phyloP scores from a whole-genome alignment of 345 rosid genomes.

The Citrus medica region DNA sequence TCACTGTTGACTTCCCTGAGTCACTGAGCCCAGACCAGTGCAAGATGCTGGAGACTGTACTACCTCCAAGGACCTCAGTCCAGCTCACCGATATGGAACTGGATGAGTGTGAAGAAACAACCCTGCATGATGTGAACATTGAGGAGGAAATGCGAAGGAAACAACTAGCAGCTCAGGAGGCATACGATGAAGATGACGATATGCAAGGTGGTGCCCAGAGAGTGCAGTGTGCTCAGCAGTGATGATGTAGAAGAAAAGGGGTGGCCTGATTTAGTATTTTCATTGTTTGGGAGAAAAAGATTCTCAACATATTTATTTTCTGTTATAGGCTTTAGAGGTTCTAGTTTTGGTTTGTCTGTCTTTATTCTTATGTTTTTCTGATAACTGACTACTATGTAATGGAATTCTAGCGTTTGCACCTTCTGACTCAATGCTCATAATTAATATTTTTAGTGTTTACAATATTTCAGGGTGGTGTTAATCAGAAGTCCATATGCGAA shows the following conservation, averaged over 20 bases:
- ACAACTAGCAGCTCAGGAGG: conserved; percentile 40
- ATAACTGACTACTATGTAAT: neutral
- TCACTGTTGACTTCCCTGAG: conserved; percentile 60
- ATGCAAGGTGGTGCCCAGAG: conserved; percentile 54
- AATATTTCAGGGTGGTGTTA: too few species aligned
- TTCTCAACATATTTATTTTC: conserved; percentile 8
- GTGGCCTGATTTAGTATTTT: neutral
- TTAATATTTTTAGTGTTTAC: neutral
- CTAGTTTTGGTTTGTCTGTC: neutral
- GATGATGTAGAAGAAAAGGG: conserved; percentile 6
- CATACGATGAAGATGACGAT: conserved; percentile 53
- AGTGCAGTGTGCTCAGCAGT: conserved; percentile 67
- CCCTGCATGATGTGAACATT: conserved; percentile 58
- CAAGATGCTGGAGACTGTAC: conserved; percentile 43
- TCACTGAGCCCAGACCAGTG: conserved; percentile 51
- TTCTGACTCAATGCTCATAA: neutral
- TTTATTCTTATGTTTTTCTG: neutral
- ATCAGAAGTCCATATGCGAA: too few species aligned
- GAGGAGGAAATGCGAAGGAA: conserved; percentile 59
- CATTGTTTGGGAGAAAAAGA: conserved; percentile 16
- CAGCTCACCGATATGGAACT: conserved; percentile 65
- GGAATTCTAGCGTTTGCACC: neutral
- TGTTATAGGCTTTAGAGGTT: neutral
- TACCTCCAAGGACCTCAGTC: conserved; percentile 41
- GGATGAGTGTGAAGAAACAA: conserved; percentile 81